Conservation (phyloP, 768 basidiomycete genomes). For the Mycena epipterygia region DNA sequence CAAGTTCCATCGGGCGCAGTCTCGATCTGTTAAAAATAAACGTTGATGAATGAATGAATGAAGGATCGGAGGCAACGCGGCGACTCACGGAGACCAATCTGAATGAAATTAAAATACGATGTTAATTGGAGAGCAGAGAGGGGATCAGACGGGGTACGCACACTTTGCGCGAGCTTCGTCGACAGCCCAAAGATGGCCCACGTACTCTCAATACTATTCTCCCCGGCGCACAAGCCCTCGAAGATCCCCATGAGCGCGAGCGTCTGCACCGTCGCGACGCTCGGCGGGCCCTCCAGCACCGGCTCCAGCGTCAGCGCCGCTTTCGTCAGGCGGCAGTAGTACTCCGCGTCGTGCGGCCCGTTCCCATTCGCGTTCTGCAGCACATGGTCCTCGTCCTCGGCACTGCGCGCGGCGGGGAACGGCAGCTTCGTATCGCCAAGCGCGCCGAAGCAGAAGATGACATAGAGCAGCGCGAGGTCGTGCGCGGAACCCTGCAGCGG, state of each 20-base stretch:
- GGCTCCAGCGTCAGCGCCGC: conserved; percentile 77
- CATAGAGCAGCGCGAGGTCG: conserved; percentile 73
- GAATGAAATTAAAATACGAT: conserved; percentile 26
- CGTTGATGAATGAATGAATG: neutral
- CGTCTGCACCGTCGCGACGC: conserved; percentile 78
- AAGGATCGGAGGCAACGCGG: neutral
- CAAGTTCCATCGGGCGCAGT: conserved; percentile 79
- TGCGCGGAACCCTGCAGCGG: conserved; percentile 56
- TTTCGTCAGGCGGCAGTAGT: conserved; percentile 72
- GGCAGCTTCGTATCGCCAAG: conserved; percentile 68
- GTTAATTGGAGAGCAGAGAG: conserved; percentile 1
- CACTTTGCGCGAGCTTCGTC: conserved; percentile 77
- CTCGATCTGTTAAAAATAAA: conserved; percentile 64
- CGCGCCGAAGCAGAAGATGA: conserved; percentile 74
- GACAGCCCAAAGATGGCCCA: conserved; percentile 78
- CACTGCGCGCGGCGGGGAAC: conserved; percentile 51
- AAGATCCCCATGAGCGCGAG: conserved; percentile 79
- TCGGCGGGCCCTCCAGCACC: conserved; percentile 77
- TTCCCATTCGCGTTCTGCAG: neutral
- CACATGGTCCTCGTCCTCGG: conserved; percentile 3
- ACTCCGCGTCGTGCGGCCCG: conserved; percentile 48
- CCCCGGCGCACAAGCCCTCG: conserved; percentile 74
- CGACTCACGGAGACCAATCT: conserved; percentile 79
- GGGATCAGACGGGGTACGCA: conserved; percentile 49
- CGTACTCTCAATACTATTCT: conserved; percentile 78